Evolutionary conservation across 768 basidiomycete genomes (phyloP), one percentile per base, ranked within the genome.

Genomic region (Phanerodontia chrysosporium): DNA sequence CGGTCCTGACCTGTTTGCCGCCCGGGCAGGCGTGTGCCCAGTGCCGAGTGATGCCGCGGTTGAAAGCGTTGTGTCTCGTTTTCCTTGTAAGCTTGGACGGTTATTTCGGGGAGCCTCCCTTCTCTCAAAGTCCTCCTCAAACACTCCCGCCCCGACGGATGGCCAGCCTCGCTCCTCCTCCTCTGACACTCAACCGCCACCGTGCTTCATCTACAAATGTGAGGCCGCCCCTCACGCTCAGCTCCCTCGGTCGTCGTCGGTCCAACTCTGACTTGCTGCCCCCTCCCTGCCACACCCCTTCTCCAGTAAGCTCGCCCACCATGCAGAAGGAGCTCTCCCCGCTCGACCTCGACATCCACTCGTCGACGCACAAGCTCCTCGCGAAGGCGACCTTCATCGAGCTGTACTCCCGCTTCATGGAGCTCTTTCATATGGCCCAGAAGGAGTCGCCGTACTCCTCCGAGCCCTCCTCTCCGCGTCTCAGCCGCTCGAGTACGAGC

Each of bases 151-250:
- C 44, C 44, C 25, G 27, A 22, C 21, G 45, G 18, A 72, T 70
- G 66, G 61, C 70, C 57, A 64, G 66, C 53, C 68, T 72, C 58
- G 59, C 65, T 58, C 71, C 73, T 60, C 80, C 81, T 46, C 76
- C 75, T 42, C 39, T 12, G 8, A 55, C 72, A 73, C 52, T 42
- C 39, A 72, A 72, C 65, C 81, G 82, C 66, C 75, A 75, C 67
- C 82, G 83, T 57, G 83, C 85, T 0, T 85, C 81, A 48, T 87
- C 85, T 45, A 82, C 82, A 25, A 81, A 76, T 62, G 78, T 86
- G 49, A 76, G 81, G 32, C 79, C 83, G 32, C 73, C 79, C 10
- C 66, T 83, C 52, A 78, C 85, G 46, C 69, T 82, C 64, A 70
- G 73, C 63, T 75, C 83, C 58, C 78, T 85, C 51, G 84, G 82